These are phyloP conservation scores for Penicillium herquei DNA, from an alignment of 495 filamentous ascomycete species.

Conservation along the genomic window DNA sequence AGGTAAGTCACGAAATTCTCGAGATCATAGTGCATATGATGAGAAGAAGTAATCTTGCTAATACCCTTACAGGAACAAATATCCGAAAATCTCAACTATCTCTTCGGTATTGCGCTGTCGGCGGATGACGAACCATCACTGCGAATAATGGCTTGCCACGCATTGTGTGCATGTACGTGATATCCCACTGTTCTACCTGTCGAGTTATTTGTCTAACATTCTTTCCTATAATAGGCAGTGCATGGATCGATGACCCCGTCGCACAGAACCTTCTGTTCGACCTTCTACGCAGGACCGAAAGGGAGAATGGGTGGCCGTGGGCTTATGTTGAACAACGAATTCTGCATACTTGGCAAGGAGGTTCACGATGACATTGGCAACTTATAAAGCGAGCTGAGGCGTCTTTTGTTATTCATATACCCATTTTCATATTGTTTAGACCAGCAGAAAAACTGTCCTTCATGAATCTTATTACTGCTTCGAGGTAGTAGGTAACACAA, in stretches of 20 bases:
- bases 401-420: conserved; percentile 5
- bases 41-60: neutral
- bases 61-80: conserved; percentile 24
- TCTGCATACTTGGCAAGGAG: conserved; percentile 19
- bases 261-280: conserved; percentile 26
- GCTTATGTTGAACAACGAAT: conserved; percentile 26
- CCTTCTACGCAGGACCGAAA: conserved; percentile 25
- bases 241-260: conserved; percentile 31
- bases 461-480: too few species aligned
- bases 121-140: conserved; percentile 37
- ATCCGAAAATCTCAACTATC: conserved; percentile 29
- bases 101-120: conserved; percentile 42
- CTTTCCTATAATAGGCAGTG: conserved; percentile 22
- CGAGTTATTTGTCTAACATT: neutral
- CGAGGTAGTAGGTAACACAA: too few species aligned
- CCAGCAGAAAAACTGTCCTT: neutral
- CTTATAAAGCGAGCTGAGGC: neutral
- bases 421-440: conserved; percentile 1
- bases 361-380: conserved; percentile 2
- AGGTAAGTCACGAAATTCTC: conserved; percentile 18
- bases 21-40: too few species aligned
- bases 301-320: conserved; percentile 31
- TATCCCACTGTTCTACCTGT: neutral
- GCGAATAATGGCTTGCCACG: conserved; percentile 42
- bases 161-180: conserved; percentile 37